Conservation (phyloP, 164 flowering plant species). For the Brasenia schreberi region DNA sequence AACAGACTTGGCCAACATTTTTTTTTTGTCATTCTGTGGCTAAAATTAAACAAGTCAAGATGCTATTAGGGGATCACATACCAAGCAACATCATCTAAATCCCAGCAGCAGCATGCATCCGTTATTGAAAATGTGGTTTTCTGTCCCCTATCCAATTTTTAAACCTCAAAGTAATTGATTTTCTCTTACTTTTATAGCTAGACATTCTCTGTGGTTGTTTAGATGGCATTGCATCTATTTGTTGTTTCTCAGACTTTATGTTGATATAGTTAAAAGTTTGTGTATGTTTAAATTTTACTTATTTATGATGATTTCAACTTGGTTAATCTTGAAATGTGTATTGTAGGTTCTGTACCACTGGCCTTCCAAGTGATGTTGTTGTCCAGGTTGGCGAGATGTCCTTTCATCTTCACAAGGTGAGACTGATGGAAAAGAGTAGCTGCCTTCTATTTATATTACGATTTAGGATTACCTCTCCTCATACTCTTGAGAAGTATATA, state of each 20-base stretch:
- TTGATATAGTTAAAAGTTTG: background rate
- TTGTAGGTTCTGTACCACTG: slow-evolving; percentile 86
- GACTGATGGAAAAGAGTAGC: background rate
- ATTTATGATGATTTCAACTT: background rate
- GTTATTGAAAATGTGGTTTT: background rate
- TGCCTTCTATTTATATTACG: too few species aligned
- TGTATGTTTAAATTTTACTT: background rate
- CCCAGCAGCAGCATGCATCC: background rate
- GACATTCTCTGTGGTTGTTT: too few species aligned
- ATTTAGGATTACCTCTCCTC: too few species aligned
- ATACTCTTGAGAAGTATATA: too few species aligned
- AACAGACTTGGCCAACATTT: too few species aligned
- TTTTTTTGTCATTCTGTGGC: background rate
- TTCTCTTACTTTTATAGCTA: background rate
- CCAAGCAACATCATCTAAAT: background rate
- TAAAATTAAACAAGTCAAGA: background rate
- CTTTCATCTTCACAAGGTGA: slow-evolving; percentile 95
- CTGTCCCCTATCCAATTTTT: background rate
- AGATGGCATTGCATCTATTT: background rate
- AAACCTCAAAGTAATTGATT: background rate
- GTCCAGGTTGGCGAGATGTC: slow-evolving; percentile 92
- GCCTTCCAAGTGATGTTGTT: slow-evolving; percentile 87
- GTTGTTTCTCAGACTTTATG: background rate
- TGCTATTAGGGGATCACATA: background rate
- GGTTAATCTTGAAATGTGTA: background rate